Evolutionary conservation across 1,284 basidiomycete species (phyloP).

Genomic region (Sanghuangporus sanghuang): DNA sequence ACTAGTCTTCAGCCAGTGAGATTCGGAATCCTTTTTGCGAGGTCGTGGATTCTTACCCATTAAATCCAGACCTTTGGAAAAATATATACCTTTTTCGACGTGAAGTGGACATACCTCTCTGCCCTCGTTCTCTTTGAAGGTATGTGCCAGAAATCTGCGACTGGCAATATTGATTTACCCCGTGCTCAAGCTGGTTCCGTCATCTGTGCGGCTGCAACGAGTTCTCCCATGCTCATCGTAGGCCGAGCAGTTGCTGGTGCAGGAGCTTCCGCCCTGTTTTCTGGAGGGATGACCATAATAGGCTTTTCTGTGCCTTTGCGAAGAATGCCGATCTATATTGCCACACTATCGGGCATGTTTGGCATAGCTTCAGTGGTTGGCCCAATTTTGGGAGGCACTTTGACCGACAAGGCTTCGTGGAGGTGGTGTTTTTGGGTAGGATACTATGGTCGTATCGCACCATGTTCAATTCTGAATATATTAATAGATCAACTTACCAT

Average conservation of each 20-base stretch:
- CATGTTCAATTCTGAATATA: background rate
- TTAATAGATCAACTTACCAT: conserved; percentile 37
- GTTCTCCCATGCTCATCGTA: conserved; percentile 37
- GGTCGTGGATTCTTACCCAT: background rate
- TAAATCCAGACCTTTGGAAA: conserved; percentile 16
- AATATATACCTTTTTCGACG: conserved; percentile 20
- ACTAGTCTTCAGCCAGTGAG: conserved; percentile 19
- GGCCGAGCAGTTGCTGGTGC: conserved; percentile 43
- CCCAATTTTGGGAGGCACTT: conserved; percentile 34
- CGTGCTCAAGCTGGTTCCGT: conserved; percentile 28
- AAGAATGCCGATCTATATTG: conserved; percentile 31
- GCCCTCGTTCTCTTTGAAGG: conserved; percentile 31
- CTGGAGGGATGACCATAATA: conserved; percentile 30
- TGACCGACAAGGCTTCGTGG: conserved; percentile 35
- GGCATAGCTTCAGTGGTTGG: conserved; percentile 35
- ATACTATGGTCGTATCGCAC: background rate
- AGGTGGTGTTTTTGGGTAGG: conserved; percentile 33
- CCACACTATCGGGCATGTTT: conserved; percentile 34
- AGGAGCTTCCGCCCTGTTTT: conserved; percentile 43
- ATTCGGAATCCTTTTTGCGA: background rate
- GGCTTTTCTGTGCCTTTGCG: conserved; percentile 33
- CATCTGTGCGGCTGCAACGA: conserved; percentile 32
- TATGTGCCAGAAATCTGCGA: background rate
- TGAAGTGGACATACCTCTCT: conserved; percentile 28
- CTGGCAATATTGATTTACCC: background rate